A percentile compares a stretch with the other conserved stretches of the same genome.
These are phyloP conservation scores for Phytopythium montanum DNA, from an alignment of 352 stramenopile genomes.

Conservation along the genomic window DNA sequence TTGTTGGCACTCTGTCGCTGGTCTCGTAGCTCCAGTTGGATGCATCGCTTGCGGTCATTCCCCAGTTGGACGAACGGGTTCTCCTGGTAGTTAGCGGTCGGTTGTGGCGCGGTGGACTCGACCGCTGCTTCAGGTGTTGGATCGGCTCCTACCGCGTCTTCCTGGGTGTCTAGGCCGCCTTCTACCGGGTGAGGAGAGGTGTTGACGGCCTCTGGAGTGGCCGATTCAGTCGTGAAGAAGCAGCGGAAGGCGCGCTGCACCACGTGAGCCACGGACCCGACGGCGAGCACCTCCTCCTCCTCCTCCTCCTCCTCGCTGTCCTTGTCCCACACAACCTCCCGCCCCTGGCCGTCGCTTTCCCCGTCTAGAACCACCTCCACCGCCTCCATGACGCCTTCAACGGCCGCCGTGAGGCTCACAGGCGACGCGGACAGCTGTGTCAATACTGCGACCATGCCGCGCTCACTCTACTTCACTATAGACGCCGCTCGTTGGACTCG, in stretches of 20 bases:
- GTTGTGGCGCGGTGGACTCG: neutral
- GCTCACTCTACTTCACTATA: neutral
- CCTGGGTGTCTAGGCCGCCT: neutral
- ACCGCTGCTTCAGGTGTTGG: neutral
- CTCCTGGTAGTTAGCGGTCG: too few relatives aligned
- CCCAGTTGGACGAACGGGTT: constrained; percentile 37
- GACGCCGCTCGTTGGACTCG: neutral
- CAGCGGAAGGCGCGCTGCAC: constrained; percentile 64
- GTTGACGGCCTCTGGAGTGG: neutral
- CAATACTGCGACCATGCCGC: neutral
- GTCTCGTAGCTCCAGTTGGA: constrained; percentile 21
- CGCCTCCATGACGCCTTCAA: neutral
- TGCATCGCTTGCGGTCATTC: constrained; percentile 29
- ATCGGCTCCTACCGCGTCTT: neutral
- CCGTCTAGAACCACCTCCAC: neutral
- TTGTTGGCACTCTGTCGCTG: constrained; percentile 27
- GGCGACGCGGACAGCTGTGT: neutral
- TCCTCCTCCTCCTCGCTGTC: constrained; percentile 16
- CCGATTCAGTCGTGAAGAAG: constrained; percentile 29
- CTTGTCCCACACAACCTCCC: constrained; percentile 3
- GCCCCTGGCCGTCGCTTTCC: neutral
- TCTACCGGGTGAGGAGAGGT: neutral
- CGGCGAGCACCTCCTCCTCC: constrained; percentile 58
- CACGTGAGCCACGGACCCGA: constrained; percentile 71
- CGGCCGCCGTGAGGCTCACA: neutral